Evolutionary conservation across 2,329 filamentous ascomycete genomes (phyloP).

Genomic region (Talaromyces amestolkiae): DNA sequence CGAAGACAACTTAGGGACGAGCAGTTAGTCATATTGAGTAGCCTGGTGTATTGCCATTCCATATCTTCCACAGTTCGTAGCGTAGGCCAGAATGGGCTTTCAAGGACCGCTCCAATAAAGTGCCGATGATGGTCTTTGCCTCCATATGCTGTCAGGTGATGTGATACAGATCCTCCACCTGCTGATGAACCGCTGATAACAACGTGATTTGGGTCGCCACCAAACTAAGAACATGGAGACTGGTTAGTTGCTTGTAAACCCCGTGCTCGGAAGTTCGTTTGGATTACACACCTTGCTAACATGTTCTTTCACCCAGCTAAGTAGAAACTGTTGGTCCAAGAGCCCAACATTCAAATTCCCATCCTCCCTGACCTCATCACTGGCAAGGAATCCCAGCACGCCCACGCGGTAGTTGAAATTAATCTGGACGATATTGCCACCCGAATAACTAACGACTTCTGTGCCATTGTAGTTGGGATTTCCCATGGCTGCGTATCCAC

Average conservation of each 20-base stretch:
- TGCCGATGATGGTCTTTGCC: slow-evolving; percentile 44
- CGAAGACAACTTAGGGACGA: slow-evolving; percentile 51
- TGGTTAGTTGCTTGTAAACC: too few species aligned
- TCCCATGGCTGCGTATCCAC: not conserved
- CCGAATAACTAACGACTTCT: not conserved
- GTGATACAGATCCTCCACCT: slow-evolving; percentile 58
- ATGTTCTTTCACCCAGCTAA: slow-evolving; percentile 24
- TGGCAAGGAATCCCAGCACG: slow-evolving; percentile 26
- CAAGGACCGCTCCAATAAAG: slow-evolving; percentile 53
- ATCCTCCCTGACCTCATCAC: slow-evolving; percentile 47
- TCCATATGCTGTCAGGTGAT: slow-evolving; percentile 53
- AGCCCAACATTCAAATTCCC: slow-evolving; percentile 29
- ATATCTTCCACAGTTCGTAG: slow-evolving; percentile 48
- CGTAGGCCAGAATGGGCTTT: slow-evolving; percentile 54
- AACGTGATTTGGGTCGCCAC: slow-evolving; percentile 29
- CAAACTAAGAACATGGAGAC: slow-evolving; percentile 22
- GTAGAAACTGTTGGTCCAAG: slow-evolving; percentile 21
- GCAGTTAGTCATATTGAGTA: slow-evolving; percentile 37
- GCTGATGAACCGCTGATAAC: slow-evolving; percentile 29
- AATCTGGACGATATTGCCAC: slow-evolving; percentile 18
- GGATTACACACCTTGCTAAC: too few species aligned
- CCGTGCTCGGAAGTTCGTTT: too few species aligned
- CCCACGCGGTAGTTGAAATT: slow-evolving; percentile 29
- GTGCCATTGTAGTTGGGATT: slow-evolving; percentile 12
- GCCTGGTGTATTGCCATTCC: slow-evolving; percentile 53